phyloP scores from a whole-genome alignment of 306 rosid species.

The Medicago ruthenica region DNA sequence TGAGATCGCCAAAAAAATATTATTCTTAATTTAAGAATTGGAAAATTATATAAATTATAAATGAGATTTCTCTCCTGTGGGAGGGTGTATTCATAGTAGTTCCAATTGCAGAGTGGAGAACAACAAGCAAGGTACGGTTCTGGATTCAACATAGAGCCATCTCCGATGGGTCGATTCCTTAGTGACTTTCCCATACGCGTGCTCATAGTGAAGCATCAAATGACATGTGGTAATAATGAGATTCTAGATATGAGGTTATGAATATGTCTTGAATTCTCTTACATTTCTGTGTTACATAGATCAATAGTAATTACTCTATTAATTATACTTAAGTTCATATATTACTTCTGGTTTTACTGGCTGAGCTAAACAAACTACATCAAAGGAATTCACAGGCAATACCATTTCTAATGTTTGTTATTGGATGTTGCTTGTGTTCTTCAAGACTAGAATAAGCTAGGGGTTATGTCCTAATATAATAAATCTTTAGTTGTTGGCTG shows the following conservation, averaged over 20 bases:
- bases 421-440: not conserved
- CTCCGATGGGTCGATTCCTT: not conserved
- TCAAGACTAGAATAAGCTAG: not conserved
- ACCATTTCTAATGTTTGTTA: not conserved
- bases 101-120: not conserved
- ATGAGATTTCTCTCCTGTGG: not conserved
- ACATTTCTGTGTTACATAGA: not conserved
- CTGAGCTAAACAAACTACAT: not conserved
- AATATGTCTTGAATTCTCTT: not conserved
- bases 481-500: not conserved
- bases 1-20: not conserved
- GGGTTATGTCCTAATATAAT: not conserved
- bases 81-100: not conserved
- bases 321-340: not conserved
- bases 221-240: not conserved
- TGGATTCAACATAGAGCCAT: not conserved
- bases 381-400: not conserved
- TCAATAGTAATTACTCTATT: not conserved
- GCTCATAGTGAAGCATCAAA: not conserved
- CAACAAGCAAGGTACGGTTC: not conserved
- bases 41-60: not conserved
- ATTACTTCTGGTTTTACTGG: not conserved
- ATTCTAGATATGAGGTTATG: not conserved
- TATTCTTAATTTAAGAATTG: no score
- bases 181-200: not conserved